phyloP scores from a whole-genome alignment of 2,329 filamentous ascomycete species.

The Pseudonectria buxi region DNA sequence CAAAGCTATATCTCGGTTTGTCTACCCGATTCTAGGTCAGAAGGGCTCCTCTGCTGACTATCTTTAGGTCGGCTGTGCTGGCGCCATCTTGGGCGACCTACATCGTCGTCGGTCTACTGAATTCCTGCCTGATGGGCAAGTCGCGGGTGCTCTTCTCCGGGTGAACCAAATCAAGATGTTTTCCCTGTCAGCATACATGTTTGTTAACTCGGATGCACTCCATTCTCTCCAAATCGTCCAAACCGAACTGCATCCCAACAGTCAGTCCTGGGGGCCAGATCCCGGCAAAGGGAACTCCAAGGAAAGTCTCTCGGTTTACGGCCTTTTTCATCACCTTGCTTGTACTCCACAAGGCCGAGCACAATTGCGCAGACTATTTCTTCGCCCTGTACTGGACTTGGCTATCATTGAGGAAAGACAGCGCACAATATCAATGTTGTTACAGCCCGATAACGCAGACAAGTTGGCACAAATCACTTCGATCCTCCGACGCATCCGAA shows the following conservation, averaged over 20 bases:
- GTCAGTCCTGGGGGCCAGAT: conserved; percentile 59
- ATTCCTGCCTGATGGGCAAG: conserved; percentile 54
- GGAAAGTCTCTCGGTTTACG: conserved; percentile 78
- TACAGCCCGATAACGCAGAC: conserved; percentile 59
- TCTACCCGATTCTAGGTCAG: not conserved
- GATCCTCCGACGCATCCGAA: conserved; percentile 64
- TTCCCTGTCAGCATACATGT: conserved; percentile 59
- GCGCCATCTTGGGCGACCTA: conserved; percentile 76
- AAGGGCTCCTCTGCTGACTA: conserved; percentile 3
- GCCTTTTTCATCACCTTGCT: conserved; percentile 68
- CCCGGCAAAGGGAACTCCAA: conserved; percentile 53
- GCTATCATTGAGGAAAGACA: conserved; percentile 65
- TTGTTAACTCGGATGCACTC: conserved; percentile 75
- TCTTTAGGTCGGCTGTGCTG: conserved; percentile 68
- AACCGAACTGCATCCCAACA: conserved; percentile 75
- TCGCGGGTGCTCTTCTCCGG: conserved; percentile 43
- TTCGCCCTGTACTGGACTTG: conserved; percentile 68
- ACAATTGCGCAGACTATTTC: conserved; percentile 70
- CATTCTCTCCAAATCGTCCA: conserved; percentile 78
- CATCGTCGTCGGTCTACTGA: conserved; percentile 53
- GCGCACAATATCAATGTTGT: conserved; percentile 58
- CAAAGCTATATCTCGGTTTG: conserved; percentile 63
- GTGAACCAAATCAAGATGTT: conserved; percentile 68
- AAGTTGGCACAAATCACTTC: conserved; percentile 49
- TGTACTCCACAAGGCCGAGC: conserved; percentile 72